Percentiles rank a stretch among this genome's conserved stretches.
phyloP scores from a whole-genome alignment of 306 rosid species.

The Canavalia gladiata region DNA sequence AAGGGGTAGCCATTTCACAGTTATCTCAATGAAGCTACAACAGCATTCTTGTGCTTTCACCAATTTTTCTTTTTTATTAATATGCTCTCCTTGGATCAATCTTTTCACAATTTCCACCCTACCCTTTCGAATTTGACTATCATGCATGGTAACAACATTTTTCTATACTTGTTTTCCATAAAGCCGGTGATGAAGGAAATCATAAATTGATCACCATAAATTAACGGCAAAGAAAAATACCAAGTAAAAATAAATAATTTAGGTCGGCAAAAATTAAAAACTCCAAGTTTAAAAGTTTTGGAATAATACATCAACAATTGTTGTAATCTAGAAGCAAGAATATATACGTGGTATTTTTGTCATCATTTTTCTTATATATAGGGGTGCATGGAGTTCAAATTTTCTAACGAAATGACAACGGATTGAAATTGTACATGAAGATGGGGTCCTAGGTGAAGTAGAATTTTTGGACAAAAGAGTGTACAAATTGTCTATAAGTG shows the following conservation, averaged over 20 bases:
- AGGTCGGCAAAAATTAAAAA: background rate
- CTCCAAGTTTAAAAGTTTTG: background rate
- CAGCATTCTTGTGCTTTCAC: background rate
- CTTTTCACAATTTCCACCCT: background rate
- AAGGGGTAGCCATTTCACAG: background rate
- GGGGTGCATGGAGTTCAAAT: conserved; percentile 36
- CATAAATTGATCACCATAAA: background rate
- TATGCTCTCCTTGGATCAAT: background rate
- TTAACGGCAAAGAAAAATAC: background rate
- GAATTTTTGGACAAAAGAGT: conserved; percentile 54
- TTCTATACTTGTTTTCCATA: background rate
- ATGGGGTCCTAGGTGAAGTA: conserved; percentile 50
- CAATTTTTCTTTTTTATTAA: background rate
- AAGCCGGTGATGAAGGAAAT: background rate
- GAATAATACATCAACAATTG: conserved; percentile 4
- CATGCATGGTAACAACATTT: background rate
- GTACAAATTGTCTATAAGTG: conserved; percentile 53
- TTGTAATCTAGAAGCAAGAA: conserved; percentile 16
- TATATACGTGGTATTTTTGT: background rate
- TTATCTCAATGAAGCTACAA: background rate
- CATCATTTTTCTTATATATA: conserved; percentile 23
- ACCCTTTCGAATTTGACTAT: background rate
- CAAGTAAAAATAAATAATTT: background rate
- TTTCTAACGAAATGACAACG: conserved; percentile 36
- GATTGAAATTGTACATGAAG: conserved; percentile 44